Evolutionary conservation across 2,329 filamentous ascomycete genomes (phyloP), one percentile per base, ranked within the genome.

Genomic region (Mollisia scopiformis): DNA sequence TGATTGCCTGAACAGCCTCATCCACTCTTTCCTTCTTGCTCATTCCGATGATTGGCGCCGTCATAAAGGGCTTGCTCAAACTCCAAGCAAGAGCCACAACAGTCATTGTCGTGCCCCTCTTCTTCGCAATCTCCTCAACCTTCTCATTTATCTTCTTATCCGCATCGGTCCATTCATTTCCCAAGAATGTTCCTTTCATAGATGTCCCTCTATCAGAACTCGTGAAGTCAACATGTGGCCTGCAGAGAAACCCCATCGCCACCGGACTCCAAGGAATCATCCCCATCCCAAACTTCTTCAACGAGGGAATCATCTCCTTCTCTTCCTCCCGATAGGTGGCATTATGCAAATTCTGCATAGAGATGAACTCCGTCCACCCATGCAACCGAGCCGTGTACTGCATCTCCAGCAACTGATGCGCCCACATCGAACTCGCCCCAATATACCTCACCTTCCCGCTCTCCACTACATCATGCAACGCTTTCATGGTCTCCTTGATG

Each of bases 291-390:
- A 67, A 66, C 39, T 67, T 67, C 33, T 62, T 31, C 43, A 67
- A 37, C 2, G 57, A 53, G 1, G 65, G 65, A 21, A 67, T 59
- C 72, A 75, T 75, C 62, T 75, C 73, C 23, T 66, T 66, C 70
- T 81, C 78, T 62, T 89, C 87, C 65, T 90, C 87, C 5, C 87
- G 79, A 69, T 87, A 86, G 1, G 82, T 71, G 0, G 84, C 75
- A 65, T 85, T 86, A 68, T 87, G 81, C 50, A 81, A 78, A 28
- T 84, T 83, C 63, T 87, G 84, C 84, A 87, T 87, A 1, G 76
- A 80, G 61, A 86, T 75, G 66, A 88, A 87, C 71, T 86, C 83
- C 6, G 82, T 84, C 84, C 83, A 87, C 21, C 82, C 80, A 54
- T 85, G 69, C 70, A 66, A 33, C n/a, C 52, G 55, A 16, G 62